Conservation (phyloP, 2,329 filamentous ascomycete species). For the Aciculosporium take region DNA sequence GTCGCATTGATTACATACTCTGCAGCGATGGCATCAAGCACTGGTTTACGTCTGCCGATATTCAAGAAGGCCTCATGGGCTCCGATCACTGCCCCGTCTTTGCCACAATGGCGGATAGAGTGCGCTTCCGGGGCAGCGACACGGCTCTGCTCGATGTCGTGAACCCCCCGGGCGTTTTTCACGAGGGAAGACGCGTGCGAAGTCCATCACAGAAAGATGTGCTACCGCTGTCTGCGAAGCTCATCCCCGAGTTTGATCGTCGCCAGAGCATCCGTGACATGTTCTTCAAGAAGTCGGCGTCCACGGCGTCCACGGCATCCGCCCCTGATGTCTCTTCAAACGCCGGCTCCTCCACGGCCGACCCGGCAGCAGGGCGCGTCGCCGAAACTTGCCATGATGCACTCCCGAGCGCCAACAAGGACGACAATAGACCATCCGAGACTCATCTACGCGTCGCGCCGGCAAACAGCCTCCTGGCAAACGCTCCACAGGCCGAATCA, state of each 20-base stretch:
- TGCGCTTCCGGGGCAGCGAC: constrained; percentile 35
- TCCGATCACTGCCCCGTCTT: constrained; percentile 96
- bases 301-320: neutral
- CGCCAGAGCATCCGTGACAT: constrained; percentile 83
- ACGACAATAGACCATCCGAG: neutral
- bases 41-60: constrained; percentile 72
- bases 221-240: constrained; percentile 61
- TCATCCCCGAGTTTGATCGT: constrained; percentile 78
- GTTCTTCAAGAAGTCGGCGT: constrained; percentile 42
- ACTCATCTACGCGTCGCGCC: neutral
- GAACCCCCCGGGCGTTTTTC: constrained; percentile 62
- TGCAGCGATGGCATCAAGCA: constrained; percentile 64
- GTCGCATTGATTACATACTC: constrained; percentile 85
- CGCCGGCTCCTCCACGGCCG: neutral
- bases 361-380: neutral
- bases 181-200: constrained; percentile 46
- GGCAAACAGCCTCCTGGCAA: neutral
- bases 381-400: neutral
- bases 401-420: neutral
- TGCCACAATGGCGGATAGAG: constrained; percentile 51
- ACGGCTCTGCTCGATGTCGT: constrained; percentile 55
- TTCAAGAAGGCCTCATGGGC: constrained; percentile 85
- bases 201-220: constrained; percentile 55
- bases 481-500: neutral
- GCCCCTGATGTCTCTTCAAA: neutral